Base-by-base conservation (phyloP, 352 stramenopile species). In the Phytophthora pini region DNA sequence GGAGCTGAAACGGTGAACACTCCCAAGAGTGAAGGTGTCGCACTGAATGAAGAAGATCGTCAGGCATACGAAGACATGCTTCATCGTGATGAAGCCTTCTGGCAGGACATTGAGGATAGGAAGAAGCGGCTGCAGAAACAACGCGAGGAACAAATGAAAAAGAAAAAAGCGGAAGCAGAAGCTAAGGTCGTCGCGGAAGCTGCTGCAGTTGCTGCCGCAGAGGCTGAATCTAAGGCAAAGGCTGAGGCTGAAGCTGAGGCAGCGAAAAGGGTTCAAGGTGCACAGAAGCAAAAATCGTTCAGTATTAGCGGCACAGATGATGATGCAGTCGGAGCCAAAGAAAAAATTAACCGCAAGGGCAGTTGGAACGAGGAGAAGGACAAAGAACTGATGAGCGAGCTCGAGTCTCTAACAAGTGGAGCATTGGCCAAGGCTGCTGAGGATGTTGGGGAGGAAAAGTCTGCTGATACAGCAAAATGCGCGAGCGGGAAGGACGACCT, bases 61-160 rank as follows among this genome's bases (percentile, higher is more conserved):
- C 82, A 94, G 49, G 86, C 86, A 29, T 96, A 96, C 32, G 88
- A 96, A 70, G 84, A 94, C 31, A 96, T 96, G 88, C 73, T 96
- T 58, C 83, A 93, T 53, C 84, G 87, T 11, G 88, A 96, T 57
- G 86, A 94, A 65, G 78, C 82, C 3, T 96, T 96, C 56, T 96
- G 88, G 88, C 79, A 76, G 13, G 88, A 94, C 29, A 96, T 96
- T 60, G 88, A 93, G 61, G 82, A 83, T 34, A 66, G 88, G 27
- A 96, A 96, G 53, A 79, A 78, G 38, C 63, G 86, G 9, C 66
- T 93, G 15, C 79, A 93, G 68, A 87, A 84, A 56, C 65, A 86
- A 60, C 84, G 85, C 27, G 84, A 93, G 51, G 82, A 92, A 31
- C 83, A 91, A 48, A 20, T 78, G 17, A 79, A 81, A 56, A 93